Evolutionary conservation across 495 filamentous ascomycete genomes (phyloP).

Genomic region (Penicillium egyptiacum): DNA sequence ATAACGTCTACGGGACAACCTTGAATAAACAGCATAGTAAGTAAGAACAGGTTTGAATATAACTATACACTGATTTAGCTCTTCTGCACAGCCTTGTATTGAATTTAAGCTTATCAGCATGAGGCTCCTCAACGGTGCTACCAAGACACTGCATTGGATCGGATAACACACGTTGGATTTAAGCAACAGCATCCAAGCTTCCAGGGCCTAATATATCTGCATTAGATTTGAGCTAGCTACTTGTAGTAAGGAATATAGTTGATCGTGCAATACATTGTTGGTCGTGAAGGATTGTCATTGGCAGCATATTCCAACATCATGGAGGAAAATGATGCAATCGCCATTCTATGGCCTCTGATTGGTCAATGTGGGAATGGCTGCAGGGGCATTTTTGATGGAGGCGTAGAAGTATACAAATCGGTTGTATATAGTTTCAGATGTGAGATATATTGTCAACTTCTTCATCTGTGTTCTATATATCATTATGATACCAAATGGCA

Average conservation of each 20-base stretch:
- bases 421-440: background rate
- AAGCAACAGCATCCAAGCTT: background rate
- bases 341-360: conserved; percentile 8
- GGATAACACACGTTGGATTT: background rate
- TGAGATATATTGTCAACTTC: background rate
- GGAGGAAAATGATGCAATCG: conserved; percentile 12
- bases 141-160: too few species aligned
- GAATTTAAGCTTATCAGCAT: too few species aligned
- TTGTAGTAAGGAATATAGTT: background rate
- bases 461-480: background rate
- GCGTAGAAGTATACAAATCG: background rate
- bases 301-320: conserved; percentile 11
- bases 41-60: too few species aligned
- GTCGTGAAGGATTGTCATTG: conserved; percentile 1
- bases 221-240: background rate
- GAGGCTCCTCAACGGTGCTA: too few species aligned
- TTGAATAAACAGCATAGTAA: too few species aligned
- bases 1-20: too few species aligned
- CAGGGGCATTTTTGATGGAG: background rate
- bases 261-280: background rate
- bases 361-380: background rate
- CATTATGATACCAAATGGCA: background rate
- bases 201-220: background rate
- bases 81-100: too few species aligned
- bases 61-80: too few species aligned